phyloP scores from a whole-genome alignment of 192 early-diverging fungal genomes.

The Entrophospora sp. region DNA sequence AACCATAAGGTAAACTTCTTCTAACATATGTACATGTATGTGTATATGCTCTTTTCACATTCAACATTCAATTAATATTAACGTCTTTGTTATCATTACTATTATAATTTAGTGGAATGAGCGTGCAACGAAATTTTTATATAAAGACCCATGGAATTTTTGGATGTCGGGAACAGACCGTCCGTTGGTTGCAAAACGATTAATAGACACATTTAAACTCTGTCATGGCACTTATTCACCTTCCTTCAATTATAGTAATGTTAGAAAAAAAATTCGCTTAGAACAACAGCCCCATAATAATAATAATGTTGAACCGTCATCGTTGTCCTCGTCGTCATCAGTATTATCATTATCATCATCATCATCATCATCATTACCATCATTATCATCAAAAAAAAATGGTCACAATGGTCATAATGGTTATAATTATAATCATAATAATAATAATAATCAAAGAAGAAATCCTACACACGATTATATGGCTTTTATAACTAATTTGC shows the following conservation, averaged over 20 bases:
- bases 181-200: neutral
- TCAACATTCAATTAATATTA: no score
- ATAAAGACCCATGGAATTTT: slow-evolving; percentile 13
- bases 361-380: no score
- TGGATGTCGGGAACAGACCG: neutral
- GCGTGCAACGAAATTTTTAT: neutral
- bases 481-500: neutral
- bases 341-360: no score
- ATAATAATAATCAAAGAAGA: neutral
- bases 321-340: no score
- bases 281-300: no score
- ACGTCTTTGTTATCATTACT: neutral
- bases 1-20: neutral
- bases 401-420: neutral
- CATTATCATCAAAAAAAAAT: neutral
- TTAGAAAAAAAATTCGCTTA: no score
- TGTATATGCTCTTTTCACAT: neutral
- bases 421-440: neutral
- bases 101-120: neutral
- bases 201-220: slow-evolving; percentile 8
- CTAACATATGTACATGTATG: neutral
- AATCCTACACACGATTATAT: slow-evolving; percentile 10
- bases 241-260: no score
- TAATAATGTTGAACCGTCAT: neutral
- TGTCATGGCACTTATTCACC: neutral